phyloP scores from a whole-genome alignment of 331 rosid genomes.

The Saraca asoca region DNA sequence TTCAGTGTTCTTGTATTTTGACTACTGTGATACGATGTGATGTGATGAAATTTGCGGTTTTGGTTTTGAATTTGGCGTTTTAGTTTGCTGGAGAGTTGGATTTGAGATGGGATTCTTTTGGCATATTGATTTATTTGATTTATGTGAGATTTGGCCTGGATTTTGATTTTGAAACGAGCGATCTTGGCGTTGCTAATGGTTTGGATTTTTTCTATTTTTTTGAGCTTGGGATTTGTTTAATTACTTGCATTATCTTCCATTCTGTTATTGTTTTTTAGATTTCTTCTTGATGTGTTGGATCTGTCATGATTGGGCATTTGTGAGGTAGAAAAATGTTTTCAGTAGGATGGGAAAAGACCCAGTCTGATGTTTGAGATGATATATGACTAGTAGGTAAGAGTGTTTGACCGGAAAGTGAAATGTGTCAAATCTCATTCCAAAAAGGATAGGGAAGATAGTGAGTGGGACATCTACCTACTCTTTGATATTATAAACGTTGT shows the following conservation, averaged over 20 bases:
- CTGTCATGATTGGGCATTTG: slow-evolving; percentile 34
- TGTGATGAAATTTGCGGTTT: slow-evolving; percentile 1
- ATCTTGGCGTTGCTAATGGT: slow-evolving; percentile 15
- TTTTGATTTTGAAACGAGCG: slow-evolving; percentile 9
- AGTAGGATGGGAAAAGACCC: not conserved
- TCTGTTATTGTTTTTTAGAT: not conserved
- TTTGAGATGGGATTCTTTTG: slow-evolving; percentile 26
- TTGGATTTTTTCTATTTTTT: not conserved
- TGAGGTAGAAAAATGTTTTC: slow-evolving; percentile 29
- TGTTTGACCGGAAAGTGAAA: slow-evolving; percentile 20
- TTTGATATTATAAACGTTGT: slow-evolving; percentile 8
- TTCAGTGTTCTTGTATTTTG: not conserved
- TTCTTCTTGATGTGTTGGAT: slow-evolving; percentile 37
- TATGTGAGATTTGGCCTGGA: not conserved
- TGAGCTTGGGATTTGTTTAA: slow-evolving; percentile 23
- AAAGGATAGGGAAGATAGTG: slow-evolving; percentile 12
- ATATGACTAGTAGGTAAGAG: too few species aligned
- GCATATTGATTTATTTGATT: slow-evolving; percentile 27
- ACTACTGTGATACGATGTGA: not conserved
- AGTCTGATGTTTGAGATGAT: too few species aligned
- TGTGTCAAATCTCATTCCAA: slow-evolving; percentile 16
- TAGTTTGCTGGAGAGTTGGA: slow-evolving; percentile 1
- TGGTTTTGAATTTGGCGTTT: slow-evolving; percentile 2
- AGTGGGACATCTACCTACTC: slow-evolving; percentile 36
- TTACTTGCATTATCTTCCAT: not conserved